Evolutionary conservation across 805 yeast species (phyloP).

Genomic region (Wickerhamomyces canadensis): DNA sequence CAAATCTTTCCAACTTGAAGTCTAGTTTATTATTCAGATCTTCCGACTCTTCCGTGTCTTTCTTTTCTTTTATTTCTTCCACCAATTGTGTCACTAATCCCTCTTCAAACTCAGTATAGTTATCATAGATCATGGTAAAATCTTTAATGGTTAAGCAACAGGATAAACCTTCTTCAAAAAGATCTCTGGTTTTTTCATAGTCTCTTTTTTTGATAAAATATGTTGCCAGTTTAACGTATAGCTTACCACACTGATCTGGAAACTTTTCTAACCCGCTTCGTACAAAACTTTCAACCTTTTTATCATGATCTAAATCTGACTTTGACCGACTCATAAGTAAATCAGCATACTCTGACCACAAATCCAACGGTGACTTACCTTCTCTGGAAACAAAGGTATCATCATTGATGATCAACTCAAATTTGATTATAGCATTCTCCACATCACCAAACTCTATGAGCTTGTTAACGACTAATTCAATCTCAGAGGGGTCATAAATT

Average conservation of each 20-base stretch:
- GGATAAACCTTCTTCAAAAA: constrained; percentile 44
- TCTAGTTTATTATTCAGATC: constrained; percentile 32
- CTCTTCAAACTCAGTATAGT: constrained; percentile 58
- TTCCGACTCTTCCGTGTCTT: constrained; percentile 12
- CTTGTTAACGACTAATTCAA: constrained; percentile 29
- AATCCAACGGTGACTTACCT: constrained; percentile 40
- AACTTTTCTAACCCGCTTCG: constrained; percentile 34
- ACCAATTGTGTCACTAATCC: constrained; percentile 26
- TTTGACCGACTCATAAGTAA: constrained; percentile 23
- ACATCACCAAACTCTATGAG: constrained; percentile 29
- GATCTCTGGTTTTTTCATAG: constrained; percentile 32
- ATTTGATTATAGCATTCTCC: constrained; percentile 26
- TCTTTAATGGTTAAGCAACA: constrained; percentile 49
- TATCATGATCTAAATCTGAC: constrained; percentile 9
- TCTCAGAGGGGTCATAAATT: constrained; percentile 23
- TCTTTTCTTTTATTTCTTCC: constrained; percentile 4
- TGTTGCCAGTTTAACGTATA: constrained; percentile 42
- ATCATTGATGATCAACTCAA: constrained; percentile 29
- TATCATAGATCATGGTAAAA: constrained; percentile 59
- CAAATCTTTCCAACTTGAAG: constrained; percentile 42
- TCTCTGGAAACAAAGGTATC: constrained; percentile 29
- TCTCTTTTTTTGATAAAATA: constrained; percentile 38
- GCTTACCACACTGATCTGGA: constrained; percentile 54
- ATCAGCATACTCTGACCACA: constrained; percentile 43
- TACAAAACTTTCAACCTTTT: constrained; percentile 31